Conservation (phyloP, 495 filamentous ascomycete species). For the Penicillium goetzii region DNA sequence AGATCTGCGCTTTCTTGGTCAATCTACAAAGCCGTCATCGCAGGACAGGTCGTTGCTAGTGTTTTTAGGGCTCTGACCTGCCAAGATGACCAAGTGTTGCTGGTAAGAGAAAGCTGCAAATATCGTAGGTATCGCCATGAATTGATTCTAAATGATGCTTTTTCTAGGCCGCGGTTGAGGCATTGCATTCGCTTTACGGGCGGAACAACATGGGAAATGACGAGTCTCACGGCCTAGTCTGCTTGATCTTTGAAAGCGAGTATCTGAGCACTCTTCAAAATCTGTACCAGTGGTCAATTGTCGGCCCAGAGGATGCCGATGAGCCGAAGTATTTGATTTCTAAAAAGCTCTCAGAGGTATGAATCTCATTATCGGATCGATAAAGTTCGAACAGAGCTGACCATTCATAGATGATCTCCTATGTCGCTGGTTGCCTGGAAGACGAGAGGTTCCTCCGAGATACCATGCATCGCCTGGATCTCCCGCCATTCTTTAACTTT, state of each 20-base stretch:
- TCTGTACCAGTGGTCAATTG: slow-evolving; percentile 80
- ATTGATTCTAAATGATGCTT: slow-evolving; percentile 7
- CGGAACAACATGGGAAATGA: slow-evolving; percentile 73
- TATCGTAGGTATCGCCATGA: background rate
- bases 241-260: slow-evolving; percentile 73
- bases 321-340: slow-evolving; percentile 89
- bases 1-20: slow-evolving; percentile 82
- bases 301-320: slow-evolving; percentile 78
- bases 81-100: slow-evolving; percentile 71
- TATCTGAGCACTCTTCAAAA: slow-evolving; percentile 72
- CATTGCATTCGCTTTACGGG: slow-evolving; percentile 78
- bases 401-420: slow-evolving; percentile 70
- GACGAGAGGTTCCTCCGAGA: slow-evolving; percentile 67
- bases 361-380: background rate
- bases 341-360: slow-evolving; percentile 92
- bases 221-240: slow-evolving; percentile 77
- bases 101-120: slow-evolving; percentile 52
- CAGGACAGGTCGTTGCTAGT: slow-evolving; percentile 67
- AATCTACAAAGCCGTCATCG: slow-evolving; percentile 76
- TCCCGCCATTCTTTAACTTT: slow-evolving; percentile 78
- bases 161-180: slow-evolving; percentile 76
- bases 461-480: slow-evolving; percentile 56
- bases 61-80: slow-evolving; percentile 76
- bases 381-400: background rate
- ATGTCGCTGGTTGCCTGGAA: slow-evolving; percentile 80